phyloP scores from a whole-genome alignment of 129 eudicot genomes.

The Kitagawia praeruptora region DNA sequence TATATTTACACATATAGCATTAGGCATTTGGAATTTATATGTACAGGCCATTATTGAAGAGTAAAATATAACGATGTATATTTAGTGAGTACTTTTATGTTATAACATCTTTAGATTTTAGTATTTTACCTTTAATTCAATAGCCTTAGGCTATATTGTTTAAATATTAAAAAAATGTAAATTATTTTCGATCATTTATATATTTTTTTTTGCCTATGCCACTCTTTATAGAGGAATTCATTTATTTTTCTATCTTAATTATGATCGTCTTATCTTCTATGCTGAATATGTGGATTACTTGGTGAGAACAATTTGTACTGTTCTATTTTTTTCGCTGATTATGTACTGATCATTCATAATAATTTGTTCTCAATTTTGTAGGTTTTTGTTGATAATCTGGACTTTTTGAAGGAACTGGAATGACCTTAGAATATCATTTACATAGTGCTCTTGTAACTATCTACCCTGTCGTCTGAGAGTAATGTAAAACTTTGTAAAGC shows the following conservation, averaged over 20 bases:
- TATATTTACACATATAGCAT: too few species aligned
- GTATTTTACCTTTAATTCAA: neutral
- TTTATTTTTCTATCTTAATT: neutral
- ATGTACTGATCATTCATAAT: neutral
- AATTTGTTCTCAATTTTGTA: conserved; percentile 13
- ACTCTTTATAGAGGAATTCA: neutral
- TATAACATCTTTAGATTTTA: neutral
- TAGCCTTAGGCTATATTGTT: too few species aligned
- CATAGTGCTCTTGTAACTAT: conserved; percentile 3
- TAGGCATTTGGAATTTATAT: neutral
- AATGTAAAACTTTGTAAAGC: conserved; percentile 2
- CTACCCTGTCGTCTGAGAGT: neutral
- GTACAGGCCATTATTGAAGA: neutral
- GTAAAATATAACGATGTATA: neutral
- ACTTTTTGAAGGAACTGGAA: conserved; percentile 72
- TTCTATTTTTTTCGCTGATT: neutral
- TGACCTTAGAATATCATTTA: conserved; percentile 15
- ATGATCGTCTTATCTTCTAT: neutral
- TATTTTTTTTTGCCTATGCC: neutral
- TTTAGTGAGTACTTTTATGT: neutral
- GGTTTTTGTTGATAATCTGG: conserved; percentile 70
- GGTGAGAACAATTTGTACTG: neutral
- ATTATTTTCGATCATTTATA: neutral
- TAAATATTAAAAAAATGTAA: neutral
- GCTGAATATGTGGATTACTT: neutral